Percentiles rank a stretch among this genome's conserved stretches.
phyloP scores from a whole-genome alignment of 2,329 filamentous ascomycete genomes.

The Fusarium tuaranense region DNA sequence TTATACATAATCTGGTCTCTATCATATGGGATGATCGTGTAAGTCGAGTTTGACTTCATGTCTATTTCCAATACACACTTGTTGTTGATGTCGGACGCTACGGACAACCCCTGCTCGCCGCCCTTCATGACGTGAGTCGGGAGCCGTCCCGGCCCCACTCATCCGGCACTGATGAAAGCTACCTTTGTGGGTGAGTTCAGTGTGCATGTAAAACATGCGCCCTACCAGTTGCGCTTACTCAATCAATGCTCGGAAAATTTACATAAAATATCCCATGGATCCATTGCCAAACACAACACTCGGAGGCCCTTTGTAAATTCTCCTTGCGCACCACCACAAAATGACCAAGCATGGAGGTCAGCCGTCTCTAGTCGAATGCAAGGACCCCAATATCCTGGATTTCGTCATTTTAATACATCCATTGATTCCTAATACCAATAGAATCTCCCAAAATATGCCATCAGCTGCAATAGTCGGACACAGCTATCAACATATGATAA shows the following conservation, averaged over 20 bases:
- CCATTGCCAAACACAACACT: not conserved
- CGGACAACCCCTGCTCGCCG: not conserved
- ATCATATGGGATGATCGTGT: not conserved
- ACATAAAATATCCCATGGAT: not conserved
- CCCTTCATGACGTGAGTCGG: not conserved
- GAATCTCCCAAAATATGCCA: no score
- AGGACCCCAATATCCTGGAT: no score
- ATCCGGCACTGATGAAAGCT: not conserved
- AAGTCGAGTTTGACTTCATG: not conserved
- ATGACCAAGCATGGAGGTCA: no score
- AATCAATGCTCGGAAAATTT: not conserved
- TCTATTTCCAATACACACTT: not conserved
- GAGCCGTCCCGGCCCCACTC: not conserved
- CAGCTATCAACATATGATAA: no score
- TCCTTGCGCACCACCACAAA: no score
- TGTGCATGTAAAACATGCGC: not conserved
- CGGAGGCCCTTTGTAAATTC: no score
- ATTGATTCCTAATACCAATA: no score
- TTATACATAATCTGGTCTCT: not conserved
- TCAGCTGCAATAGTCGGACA: no score
- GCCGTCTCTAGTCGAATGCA: no score
- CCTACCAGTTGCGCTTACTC: not conserved
- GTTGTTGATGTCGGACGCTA: not conserved
- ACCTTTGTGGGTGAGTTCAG: not conserved
- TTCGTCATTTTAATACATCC: no score